Evolutionary conservation across 108 stramenopile species (phyloP).

Genomic region (Hondaea fermentalgiana): DNA sequence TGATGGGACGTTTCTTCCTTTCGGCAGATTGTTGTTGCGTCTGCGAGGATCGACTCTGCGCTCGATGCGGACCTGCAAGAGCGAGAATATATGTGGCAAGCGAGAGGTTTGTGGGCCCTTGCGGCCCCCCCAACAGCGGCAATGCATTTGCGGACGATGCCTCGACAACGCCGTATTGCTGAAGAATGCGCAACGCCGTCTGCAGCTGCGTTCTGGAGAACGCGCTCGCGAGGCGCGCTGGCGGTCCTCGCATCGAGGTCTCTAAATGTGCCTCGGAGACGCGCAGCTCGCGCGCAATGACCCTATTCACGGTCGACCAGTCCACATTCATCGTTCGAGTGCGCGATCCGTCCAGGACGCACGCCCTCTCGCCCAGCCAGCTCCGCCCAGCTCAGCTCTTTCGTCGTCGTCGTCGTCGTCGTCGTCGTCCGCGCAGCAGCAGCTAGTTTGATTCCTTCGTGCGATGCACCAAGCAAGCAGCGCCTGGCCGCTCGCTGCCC

Average conservation of each 20-base stretch:
- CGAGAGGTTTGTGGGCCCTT: background rate
- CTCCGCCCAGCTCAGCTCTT: too few relatives aligned
- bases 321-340: background rate
- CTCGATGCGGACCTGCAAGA: background rate
- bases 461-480: too few relatives aligned
- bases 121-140: background rate
- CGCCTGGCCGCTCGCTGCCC: too few relatives aligned
- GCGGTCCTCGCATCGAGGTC: background rate
- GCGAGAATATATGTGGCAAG: background rate
- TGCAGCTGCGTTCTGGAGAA: background rate
- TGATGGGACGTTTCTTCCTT: too few relatives aligned
- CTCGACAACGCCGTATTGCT: background rate
- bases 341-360: background rate
- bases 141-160: background rate
- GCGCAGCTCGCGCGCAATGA: background rate
- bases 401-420: too few relatives aligned
- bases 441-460: too few relatives aligned
- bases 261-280: background rate
- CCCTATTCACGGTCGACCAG: background rate
- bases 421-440: background rate
- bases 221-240: background rate
- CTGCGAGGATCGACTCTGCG: too few relatives aligned
- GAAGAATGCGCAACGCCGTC: background rate
- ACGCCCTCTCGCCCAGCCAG: too few relatives aligned
- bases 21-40: too few relatives aligned